Evolutionary conservation across 306 rosid genomes (phyloP).

Genomic region (Vigna nakashimae): DNA sequence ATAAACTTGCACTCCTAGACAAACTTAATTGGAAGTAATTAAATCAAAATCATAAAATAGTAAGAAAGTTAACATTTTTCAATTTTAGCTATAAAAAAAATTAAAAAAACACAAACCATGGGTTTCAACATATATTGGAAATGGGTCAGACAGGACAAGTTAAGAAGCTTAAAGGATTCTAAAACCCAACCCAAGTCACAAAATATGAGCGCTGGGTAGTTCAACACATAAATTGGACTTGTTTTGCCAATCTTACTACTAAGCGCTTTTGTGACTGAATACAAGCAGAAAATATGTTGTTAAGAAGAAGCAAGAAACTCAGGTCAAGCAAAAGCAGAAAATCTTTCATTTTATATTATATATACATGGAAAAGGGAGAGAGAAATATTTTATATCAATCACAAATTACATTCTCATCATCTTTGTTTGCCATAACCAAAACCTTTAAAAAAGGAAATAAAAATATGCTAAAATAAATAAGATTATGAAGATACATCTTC

Average conservation of each 20-base stretch:
- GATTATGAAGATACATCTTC: no score
- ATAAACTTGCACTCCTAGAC: background rate
- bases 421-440: no score
- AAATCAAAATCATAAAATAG: background rate
- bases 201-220: background rate
- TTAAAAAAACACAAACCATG: background rate
- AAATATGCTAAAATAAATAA: no score
- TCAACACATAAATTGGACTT: background rate
- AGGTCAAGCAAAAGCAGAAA: constrained; percentile 12
- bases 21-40: background rate
- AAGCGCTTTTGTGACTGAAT: background rate
- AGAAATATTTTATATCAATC: no score
- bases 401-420: no score
- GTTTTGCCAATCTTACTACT: background rate
- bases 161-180: background rate
- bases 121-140: background rate
- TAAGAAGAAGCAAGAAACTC: constrained; percentile 18
- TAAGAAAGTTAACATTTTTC: background rate
- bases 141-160: background rate
- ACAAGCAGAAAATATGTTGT: constrained; percentile 24
- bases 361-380: no score
- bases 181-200: background rate
- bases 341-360: background rate
- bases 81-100: background rate
- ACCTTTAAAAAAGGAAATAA: no score